These are phyloP conservation scores for Phytophthora tentaculata DNA, from an alignment of 352 stramenopile species.

Conservation along the genomic window DNA sequence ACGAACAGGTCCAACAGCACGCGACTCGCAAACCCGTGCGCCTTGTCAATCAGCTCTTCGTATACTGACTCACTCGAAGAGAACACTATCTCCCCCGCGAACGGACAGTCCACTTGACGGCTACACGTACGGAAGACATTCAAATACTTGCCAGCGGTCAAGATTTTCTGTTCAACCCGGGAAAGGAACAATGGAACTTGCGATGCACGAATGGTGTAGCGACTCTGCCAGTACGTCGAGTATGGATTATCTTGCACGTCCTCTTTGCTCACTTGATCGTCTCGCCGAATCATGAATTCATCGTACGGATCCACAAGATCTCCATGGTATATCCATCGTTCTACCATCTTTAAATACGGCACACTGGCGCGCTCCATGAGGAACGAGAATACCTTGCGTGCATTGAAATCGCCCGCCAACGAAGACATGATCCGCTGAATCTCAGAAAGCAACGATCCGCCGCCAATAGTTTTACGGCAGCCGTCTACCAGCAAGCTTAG, in stretches of 20 bases:
- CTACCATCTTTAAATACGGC: conserved; percentile 92
- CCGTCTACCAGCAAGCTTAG: conserved; percentile 84
- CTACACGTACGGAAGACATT: conserved; percentile 91
- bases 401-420: conserved; percentile 80
- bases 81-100: conserved; percentile 72
- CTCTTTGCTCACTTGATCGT: conserved; percentile 79
- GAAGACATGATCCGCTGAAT: conserved; percentile 88
- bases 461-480: conserved; percentile 78
- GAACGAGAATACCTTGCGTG: conserved; percentile 79
- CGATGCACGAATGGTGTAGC: conserved; percentile 79
- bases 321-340: conserved; percentile 91
- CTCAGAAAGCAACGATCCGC: conserved; percentile 92
- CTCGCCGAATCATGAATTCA: conserved; percentile 91
- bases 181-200: conserved; percentile 87
- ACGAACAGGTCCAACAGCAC: conserved; percentile 83
- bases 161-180: conserved; percentile 81
- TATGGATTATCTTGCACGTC: conserved; percentile 90
- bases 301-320: conserved; percentile 91
- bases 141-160: conserved; percentile 93
- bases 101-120: conserved; percentile 80
- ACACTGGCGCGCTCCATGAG: conserved; percentile 84
- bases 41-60: conserved; percentile 86
- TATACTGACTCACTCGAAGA: conserved; percentile 72
- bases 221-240: conserved; percentile 90
- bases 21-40: conserved; percentile 81